Base-by-base conservation (phyloP, 495 filamentous ascomycete genomes). In the Saxophila tyrrhenica region DNA sequence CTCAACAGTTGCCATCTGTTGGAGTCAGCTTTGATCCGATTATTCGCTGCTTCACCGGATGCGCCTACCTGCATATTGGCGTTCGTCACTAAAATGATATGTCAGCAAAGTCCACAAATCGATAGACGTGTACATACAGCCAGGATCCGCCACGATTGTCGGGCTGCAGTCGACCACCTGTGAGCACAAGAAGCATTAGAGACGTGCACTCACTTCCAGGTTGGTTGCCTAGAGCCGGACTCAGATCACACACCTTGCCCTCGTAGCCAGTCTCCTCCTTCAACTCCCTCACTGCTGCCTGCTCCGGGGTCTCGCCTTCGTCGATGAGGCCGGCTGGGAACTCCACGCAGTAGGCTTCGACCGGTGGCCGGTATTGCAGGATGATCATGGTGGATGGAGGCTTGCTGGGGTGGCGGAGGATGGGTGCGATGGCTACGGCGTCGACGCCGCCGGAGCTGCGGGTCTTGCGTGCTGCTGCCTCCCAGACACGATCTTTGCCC, bases 211-310 rank as follows among this genome's bases (percentile, higher is more conserved):
- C 29, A 64, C 69, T 65, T 15, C 68, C 68, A n/a, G 68, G 68
- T 55, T 71, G 67, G 49, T 55, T 61, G 17, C 58, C 52, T 65
- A 68, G 62, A 10, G 58, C 58, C 25, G 83, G 79, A 52, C 83
- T 87, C 9, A 78, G 78, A 65, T 84, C 75, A 41, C 76, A 69
- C 53, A 66, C 65, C 52, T 53, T 61, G 17, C 85, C 89, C 25
- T 87, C 78, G 65, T 92, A 96, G 3, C 92, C 92, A 0, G 92
- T 95, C 69, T 98, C 92, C 68, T 98, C 92, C 59, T 80, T 88
- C 55, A 98, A 73, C 64, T 96, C 90, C n/a, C 90, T 74, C 15
- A 94, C 75, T 8, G 90, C 90, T 51, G 85, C 85, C 55, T 85
- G 67, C 61, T 89, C 85, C 0, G 84, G 78, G 0, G 80, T 85